Evolutionary conservation across 495 filamentous ascomycete species (phyloP), one percentile per base, ranked within the genome.

Genomic region (Penicillium cosmopolitanum): DNA sequence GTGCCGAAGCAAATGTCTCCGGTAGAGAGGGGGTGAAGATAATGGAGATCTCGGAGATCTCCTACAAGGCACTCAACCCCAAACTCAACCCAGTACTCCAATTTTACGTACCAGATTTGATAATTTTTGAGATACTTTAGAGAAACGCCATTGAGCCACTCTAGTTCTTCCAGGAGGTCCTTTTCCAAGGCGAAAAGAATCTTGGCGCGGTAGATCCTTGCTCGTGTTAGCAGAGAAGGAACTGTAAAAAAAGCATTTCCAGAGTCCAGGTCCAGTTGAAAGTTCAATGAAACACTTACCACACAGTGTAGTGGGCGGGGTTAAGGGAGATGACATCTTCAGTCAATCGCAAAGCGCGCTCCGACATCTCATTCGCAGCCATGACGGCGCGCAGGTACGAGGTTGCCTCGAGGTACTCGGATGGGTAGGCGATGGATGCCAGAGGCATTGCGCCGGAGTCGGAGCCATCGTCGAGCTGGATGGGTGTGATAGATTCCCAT

Each of bases 291-390:
- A 51, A 54, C 5, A 68, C 72, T 62, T 71, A 88, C 95, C 95
- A 98, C 55, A 98, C 92, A 6, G 96, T 98, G 77, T 98, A 98
- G 73, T 98, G 96, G 10, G 94, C 92, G 7, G 95, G 91, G 73
- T 98, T 98, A 84, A 97, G 85, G 16, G 77, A 73, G 68, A 98
- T 98, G 57, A 98, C 86, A 68, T 93, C 85, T 62, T 91, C 86
- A 2, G 95, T 98, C 48, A 98, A 84, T n/a, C 79, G 78, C 23
- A 98, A 76, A 33, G 86, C 91, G 43, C 95, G 83, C 36, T 87
- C 82, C 15, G 88, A 89, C 77, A 89, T 82, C 73, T 98, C 95
- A 70, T 96, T 90, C 16, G 77, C 77, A 5, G 89, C 87, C 95
- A 98, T 98, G 56, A 97, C 85, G 34, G 95, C 93, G 25, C 95